Evolutionary conservation across 2,329 filamentous ascomycete genomes (phyloP), one percentile per base, ranked within the genome.

Genomic region (Trichophyton verrucosum): DNA sequence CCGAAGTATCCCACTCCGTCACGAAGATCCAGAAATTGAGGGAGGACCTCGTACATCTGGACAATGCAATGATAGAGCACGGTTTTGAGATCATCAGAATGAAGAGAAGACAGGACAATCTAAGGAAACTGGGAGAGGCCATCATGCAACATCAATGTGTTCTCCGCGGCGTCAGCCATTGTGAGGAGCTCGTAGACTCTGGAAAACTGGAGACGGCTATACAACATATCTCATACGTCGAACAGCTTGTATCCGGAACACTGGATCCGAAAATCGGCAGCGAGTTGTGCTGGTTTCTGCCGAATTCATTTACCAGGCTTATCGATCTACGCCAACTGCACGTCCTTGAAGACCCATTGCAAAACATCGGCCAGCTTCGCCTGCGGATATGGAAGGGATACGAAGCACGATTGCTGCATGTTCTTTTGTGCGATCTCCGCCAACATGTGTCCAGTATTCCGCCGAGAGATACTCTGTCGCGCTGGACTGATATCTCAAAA

Each of bases 1-100:
- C 85, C 0, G 90, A 95, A 71, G 89, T 89, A 3, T 85, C 88
- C 17, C 86, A 91, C 61, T 94, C 89, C 2, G 89, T 95, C 1
- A 79, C 84, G 5, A 84, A 86, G 64, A 95, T 95, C 63, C 87
- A 87, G 68, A 78, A 80, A 0, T 71, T 95, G 46, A 80, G 90
- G 61, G 80, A 83, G 66, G 89, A 94, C 69, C 76, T 95, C 0
- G 78, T 82, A 62, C 81, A 80, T 15, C 75, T 95, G 7, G 89
- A 95, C 68, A 78, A 86, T 59, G 87, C 92, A 66, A 86, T 95
- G 68, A 89, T 87, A 0, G 76, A 86, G 1, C 86, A 82, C 30
- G 90, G 90, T 0, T 71, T 95, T 27, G 82, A 89, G 64, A 84
- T 94, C 62, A 83, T 91, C 4, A 83, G 88, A 60, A 86, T 91